Conservation (phyloP, 1,284 basidiomycete species). For the Sparassis latifolia region DNA sequence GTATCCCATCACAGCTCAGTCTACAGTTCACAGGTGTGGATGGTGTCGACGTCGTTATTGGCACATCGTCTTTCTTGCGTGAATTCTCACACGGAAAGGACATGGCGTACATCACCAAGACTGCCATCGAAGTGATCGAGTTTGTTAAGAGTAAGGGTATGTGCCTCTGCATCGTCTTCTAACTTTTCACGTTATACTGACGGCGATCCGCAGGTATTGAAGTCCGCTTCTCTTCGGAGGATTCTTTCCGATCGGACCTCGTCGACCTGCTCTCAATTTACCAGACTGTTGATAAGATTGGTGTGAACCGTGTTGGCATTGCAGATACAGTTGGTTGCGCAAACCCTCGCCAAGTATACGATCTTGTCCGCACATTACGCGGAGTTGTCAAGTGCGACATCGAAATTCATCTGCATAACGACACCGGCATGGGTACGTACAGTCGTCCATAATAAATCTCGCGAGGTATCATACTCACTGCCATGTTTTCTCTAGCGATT, state of each 20-base stretch:
- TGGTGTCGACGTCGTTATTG: slow-evolving; percentile 99
- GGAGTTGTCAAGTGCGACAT: slow-evolving; percentile 97
- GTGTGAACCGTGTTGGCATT: slow-evolving; percentile 98
- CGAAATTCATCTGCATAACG: slow-evolving; percentile 98
- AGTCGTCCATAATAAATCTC: background rate
- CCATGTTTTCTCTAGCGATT: slow-evolving; percentile 55
- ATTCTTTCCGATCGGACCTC: slow-evolving; percentile 99
- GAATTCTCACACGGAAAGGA: slow-evolving; percentile 99
- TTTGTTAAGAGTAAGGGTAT: slow-evolving; percentile 96
- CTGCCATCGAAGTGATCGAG: slow-evolving; percentile 96
- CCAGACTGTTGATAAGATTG: slow-evolving; percentile 99
- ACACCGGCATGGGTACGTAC: slow-evolving; percentile 80
- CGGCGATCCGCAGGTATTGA: slow-evolving; percentile 61
- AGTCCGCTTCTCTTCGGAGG: slow-evolving; percentile 99
- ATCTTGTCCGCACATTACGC: slow-evolving; percentile 92
- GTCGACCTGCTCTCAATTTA: slow-evolving; percentile 99
- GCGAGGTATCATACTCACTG: background rate
- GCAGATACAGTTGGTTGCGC: slow-evolving; percentile 99
- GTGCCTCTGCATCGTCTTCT: slow-evolving; percentile 3
- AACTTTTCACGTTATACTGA: background rate
- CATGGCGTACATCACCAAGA: slow-evolving; percentile 99
- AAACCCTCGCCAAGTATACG: slow-evolving; percentile 98
- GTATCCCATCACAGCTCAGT: background rate
- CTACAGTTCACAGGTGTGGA: slow-evolving; percentile 67
- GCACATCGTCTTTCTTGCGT: slow-evolving; percentile 97